Evolutionary conservation across 257 asterid genomes (phyloP).

Genomic region (Oldenlandia corymbosa): DNA sequence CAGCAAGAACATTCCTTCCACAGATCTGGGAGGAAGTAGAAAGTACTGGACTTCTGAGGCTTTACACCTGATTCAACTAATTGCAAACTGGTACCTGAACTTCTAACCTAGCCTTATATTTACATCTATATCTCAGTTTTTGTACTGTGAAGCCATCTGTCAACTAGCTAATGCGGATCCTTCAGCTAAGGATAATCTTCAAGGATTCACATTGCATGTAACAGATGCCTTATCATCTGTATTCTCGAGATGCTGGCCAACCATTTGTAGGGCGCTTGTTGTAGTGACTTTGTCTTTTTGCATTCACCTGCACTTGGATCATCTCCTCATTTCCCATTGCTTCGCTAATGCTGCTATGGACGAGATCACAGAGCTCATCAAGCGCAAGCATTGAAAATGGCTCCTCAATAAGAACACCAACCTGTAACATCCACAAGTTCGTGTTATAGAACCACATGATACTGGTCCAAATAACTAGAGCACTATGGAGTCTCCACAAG

Average conservation of each 20-base stretch:
- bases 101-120: background rate
- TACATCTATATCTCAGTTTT: background rate
- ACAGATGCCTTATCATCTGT: background rate
- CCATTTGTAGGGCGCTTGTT: slow-evolving; percentile 50
- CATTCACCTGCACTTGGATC: slow-evolving; percentile 45
- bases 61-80: background rate
- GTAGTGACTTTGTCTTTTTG: slow-evolving; percentile 29
- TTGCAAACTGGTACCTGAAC: background rate
- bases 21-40: background rate
- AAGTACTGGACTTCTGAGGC: background rate
- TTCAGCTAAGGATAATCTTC: background rate
- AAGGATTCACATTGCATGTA: background rate
- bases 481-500: background rate
- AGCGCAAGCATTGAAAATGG: slow-evolving; percentile 97
- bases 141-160: background rate
- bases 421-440: slow-evolving; percentile 36
- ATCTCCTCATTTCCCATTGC: slow-evolving; percentile 44
- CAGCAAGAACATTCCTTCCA: background rate
- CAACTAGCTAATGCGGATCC: background rate
- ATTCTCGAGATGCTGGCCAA: slow-evolving; percentile 42
- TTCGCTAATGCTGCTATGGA: slow-evolving; percentile 52
- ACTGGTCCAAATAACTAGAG: background rate
- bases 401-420: slow-evolving; percentile 94
- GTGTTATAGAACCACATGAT: background rate
- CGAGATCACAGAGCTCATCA: slow-evolving; percentile 63